Evolutionary conservation across 2,329 filamentous ascomycete species (phyloP).

Genomic region (Dactylellina leptospora): DNA sequence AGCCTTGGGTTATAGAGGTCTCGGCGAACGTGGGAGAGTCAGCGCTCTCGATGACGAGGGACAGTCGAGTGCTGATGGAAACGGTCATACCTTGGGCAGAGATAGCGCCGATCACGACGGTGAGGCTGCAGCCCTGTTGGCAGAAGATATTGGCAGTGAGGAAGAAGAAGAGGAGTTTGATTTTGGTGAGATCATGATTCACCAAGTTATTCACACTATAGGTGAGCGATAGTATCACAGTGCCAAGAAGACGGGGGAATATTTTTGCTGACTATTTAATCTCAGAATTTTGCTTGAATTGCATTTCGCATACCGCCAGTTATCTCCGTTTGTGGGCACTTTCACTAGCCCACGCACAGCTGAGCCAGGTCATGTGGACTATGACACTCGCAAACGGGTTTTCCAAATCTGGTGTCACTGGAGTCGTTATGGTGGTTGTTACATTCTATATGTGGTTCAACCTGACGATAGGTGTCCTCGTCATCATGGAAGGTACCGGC

Average conservation of each 20-base stretch:
- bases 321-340: conserved; percentile 98
- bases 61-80: conserved; percentile 62
- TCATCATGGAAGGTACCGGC: conserved; percentile 94
- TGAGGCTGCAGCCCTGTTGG: conserved; percentile 86
- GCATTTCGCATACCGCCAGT: conserved; percentile 96
- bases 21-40: conserved; percentile 77
- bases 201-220: conserved; percentile 98
- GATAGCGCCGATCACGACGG: conserved; percentile 77
- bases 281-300: conserved; percentile 96
- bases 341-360: conserved; percentile 96
- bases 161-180: conserved; percentile 97
- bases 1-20: conserved; percentile 85
- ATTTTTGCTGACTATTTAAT: too few species aligned
- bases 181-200: conserved; percentile 96
- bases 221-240: too few species aligned
- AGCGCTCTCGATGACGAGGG: conserved; percentile 91
- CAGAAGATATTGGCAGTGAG: conserved; percentile 75
- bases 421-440: conserved; percentile 81
- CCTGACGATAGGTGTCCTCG: conserved; percentile 80
- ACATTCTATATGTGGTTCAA: conserved; percentile 91
- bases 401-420: conserved; percentile 70
- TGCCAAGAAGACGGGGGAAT: too few species aligned
- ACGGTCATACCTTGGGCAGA: conserved; percentile 66
- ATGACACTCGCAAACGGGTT: conserved; percentile 91
- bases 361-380: conserved; percentile 92